Percentiles rank a stretch among this genome's conserved stretches.
phyloP scores from a whole-genome alignment of 306 rosid species.

The Ceratonia siliqua region DNA sequence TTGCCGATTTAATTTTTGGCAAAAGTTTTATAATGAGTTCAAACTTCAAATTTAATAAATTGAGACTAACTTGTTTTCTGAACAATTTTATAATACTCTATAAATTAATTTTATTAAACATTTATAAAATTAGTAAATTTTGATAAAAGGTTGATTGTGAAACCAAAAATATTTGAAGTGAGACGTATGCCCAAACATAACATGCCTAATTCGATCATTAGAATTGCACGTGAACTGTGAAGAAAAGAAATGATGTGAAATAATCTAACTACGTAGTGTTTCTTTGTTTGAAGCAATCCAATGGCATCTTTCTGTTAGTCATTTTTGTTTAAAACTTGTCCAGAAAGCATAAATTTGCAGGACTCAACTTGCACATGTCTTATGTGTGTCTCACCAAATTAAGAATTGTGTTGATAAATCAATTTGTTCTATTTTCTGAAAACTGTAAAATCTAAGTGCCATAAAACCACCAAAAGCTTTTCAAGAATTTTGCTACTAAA shows the following conservation, averaged over 20 bases:
- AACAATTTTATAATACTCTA: no score
- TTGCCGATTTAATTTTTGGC: no score
- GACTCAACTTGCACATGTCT: conserved; percentile 28
- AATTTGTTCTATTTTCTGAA: neutral
- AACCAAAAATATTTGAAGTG: neutral
- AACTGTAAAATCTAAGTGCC: neutral
- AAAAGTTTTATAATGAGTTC: no score
- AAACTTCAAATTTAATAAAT: no score
- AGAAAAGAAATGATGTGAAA: neutral
- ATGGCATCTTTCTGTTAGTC: neutral
- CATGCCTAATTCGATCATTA: neutral
- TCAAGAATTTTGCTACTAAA: conserved; percentile 2
- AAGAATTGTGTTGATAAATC: conserved; percentile 22
- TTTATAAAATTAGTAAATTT: no score
- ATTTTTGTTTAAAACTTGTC: conserved; percentile 3
- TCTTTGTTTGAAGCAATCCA: neutral
- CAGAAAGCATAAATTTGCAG: conserved; percentile 21
- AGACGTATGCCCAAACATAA: no score
- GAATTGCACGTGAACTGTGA: neutral
- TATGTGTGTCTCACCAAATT: conserved; percentile 41
- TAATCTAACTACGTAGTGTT: neutral
- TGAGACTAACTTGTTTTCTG: no score
- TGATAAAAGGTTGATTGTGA: neutral
- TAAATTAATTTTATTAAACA: neutral
- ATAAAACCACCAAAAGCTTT: neutral